Conservation (phyloP, 495 filamentous ascomycete species). For the Sabuloglossum arenarium region DNA sequence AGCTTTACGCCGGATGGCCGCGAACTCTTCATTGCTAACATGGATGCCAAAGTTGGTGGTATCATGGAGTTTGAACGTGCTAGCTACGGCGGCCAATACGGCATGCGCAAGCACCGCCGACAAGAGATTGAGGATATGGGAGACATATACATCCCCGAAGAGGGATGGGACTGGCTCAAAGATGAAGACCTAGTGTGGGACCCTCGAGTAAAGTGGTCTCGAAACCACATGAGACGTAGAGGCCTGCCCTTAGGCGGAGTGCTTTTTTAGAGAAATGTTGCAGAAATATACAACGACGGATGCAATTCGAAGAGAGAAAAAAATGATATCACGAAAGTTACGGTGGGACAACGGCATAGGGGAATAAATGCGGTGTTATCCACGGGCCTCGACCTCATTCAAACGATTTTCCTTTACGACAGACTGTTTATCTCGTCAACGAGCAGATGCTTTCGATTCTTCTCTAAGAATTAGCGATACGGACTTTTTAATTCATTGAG, state of each 20-base stretch:
- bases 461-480: background rate
- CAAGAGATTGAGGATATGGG: conserved; percentile 2
- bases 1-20: conserved; percentile 51
- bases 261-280: background rate
- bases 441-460: background rate
- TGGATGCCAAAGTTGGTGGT: conserved; percentile 37
- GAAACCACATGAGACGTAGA: background rate
- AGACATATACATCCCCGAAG: background rate
- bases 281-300: background rate
- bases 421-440: background rate
- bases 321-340: background rate
- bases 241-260: background rate
- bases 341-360: background rate
- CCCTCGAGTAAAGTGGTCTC: background rate
- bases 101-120: background rate
- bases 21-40: conserved; percentile 51
- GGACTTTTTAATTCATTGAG: too few relatives aligned
- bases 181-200: background rate
- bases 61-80: conserved; percentile 20
- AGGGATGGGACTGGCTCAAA: background rate
- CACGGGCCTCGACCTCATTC: background rate
- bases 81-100: conserved; percentile 1
- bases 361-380: background rate
- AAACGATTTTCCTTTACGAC: background rate
- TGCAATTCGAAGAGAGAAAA: background rate